Conservation (phyloP, 129 eudicot species). For the Artemisia annua region DNA sequence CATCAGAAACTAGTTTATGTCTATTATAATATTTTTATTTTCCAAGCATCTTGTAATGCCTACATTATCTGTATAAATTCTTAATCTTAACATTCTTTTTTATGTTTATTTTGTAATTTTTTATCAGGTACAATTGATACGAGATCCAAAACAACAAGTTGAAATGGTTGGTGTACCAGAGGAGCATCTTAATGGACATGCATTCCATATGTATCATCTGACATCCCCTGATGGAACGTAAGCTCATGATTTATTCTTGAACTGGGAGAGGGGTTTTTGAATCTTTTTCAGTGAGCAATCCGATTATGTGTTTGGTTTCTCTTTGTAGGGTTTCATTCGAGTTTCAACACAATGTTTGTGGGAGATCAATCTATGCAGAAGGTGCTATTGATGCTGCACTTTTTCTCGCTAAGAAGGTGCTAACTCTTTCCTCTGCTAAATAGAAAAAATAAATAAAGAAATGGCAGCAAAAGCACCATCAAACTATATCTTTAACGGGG, state of each 20-base stretch:
- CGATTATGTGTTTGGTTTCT: background rate
- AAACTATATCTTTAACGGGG: background rate
- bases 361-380: slow-evolving; percentile 97
- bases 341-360: slow-evolving; percentile 96
- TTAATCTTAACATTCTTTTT: background rate
- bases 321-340: slow-evolving; percentile 73
- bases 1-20: too few relatives aligned
- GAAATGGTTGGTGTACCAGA: slow-evolving; percentile 92
- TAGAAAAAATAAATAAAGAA: background rate
- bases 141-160: slow-evolving; percentile 69
- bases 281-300: background rate
- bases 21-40: background rate
- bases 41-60: background rate
- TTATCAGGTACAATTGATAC: slow-evolving; percentile 58
- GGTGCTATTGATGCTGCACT: slow-evolving; percentile 89
- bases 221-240: slow-evolving; percentile 88
- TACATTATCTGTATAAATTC: background rate
- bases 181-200: slow-evolving; percentile 76
- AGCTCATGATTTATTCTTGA: slow-evolving; percentile 17
- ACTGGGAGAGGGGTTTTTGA: background rate
- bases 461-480: background rate
- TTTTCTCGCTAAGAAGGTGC: slow-evolving; percentile 84
- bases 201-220: slow-evolving; percentile 81
- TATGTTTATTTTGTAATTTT: background rate
- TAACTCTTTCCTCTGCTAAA: background rate